Conservation (phyloP, 169 alveolate species). For the Plasmodium blacklocki region DNA sequence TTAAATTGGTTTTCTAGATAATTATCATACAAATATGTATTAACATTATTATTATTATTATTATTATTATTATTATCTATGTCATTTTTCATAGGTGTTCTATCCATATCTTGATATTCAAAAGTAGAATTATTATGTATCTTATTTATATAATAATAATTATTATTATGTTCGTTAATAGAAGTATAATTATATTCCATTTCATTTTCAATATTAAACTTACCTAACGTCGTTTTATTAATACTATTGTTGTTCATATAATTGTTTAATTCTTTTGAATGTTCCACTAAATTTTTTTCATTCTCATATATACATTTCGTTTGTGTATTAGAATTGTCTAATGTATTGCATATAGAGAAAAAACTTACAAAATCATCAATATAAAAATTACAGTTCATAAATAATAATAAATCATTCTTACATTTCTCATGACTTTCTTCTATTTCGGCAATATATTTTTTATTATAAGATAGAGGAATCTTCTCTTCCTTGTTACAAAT, state of each 20-base stretch:
- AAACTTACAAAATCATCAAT: slow-evolving; percentile 73
- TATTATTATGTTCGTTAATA: not conserved
- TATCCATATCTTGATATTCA: not conserved
- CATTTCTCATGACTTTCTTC: slow-evolving; percentile 17
- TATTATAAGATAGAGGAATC: slow-evolving; percentile 34
- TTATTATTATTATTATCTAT: not conserved
- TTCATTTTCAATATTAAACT: not conserved
- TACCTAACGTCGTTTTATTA: not conserved
- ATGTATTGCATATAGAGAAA: slow-evolving; percentile 17
- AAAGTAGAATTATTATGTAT: not conserved
- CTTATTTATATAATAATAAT: not conserved
- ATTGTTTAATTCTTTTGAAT: not conserved
- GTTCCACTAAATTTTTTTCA: not conserved
- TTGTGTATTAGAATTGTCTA: not conserved
- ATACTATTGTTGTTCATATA: not conserved
- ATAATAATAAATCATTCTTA: slow-evolving; percentile 10
- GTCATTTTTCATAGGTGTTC: slow-evolving; percentile 27
- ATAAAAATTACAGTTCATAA: slow-evolving; percentile 56
- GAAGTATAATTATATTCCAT: not conserved
- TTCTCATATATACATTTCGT: not conserved
- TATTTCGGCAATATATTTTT: slow-evolving; percentile 64
- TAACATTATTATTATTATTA: not conserved
- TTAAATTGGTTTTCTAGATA: no score
- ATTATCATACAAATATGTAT: no score
- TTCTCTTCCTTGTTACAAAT: slow-evolving; percentile 38